Conservation (phyloP, 371 early-diverging fungal species). For the Rhizopus stolonifer region DNA sequence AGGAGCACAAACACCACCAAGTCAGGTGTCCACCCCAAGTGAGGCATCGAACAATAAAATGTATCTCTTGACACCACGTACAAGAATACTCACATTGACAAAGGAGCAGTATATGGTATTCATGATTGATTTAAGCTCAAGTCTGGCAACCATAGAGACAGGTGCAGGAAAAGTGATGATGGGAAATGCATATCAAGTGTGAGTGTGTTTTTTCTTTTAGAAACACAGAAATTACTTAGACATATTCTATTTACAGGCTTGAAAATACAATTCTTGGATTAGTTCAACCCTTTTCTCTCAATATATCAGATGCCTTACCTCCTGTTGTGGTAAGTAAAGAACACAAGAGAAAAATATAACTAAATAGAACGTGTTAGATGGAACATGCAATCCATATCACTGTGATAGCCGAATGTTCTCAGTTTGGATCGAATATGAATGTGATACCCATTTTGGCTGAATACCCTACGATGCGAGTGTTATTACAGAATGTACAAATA, state of each 20-base stretch:
- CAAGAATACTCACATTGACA: slow-evolving; percentile 57
- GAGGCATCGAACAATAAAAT: slow-evolving; percentile 7
- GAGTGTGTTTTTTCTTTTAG: slow-evolving; percentile 18
- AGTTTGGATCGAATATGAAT: slow-evolving; percentile 63
- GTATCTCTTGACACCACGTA: slow-evolving; percentile 64
- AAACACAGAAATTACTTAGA: neutral
- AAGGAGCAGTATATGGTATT: slow-evolving; percentile 64
- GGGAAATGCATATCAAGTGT: slow-evolving; percentile 54
- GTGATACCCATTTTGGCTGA: slow-evolving; percentile 55
- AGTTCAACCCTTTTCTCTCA: slow-evolving; percentile 32
- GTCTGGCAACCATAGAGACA: slow-evolving; percentile 67
- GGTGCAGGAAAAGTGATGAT: slow-evolving; percentile 52
- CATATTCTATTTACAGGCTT: slow-evolving; percentile 14
- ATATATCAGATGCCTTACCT: slow-evolving; percentile 9
- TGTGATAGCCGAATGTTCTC: slow-evolving; percentile 74
- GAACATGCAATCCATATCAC: slow-evolving; percentile 67
- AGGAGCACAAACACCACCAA: neutral
- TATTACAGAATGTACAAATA: slow-evolving; percentile 64
- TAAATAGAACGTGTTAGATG: slow-evolving; percentile 29
- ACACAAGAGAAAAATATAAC: slow-evolving; percentile 3
- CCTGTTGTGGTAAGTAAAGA: slow-evolving; percentile 6
- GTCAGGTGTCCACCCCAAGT: neutral
- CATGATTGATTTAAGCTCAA: slow-evolving; percentile 71
- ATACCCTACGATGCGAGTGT: slow-evolving; percentile 66
- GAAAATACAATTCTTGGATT: slow-evolving; percentile 32